Evolutionary conservation across 2,329 filamentous ascomycete species (phyloP).

Genomic region (Pseudogymnoascus sp.): DNA sequence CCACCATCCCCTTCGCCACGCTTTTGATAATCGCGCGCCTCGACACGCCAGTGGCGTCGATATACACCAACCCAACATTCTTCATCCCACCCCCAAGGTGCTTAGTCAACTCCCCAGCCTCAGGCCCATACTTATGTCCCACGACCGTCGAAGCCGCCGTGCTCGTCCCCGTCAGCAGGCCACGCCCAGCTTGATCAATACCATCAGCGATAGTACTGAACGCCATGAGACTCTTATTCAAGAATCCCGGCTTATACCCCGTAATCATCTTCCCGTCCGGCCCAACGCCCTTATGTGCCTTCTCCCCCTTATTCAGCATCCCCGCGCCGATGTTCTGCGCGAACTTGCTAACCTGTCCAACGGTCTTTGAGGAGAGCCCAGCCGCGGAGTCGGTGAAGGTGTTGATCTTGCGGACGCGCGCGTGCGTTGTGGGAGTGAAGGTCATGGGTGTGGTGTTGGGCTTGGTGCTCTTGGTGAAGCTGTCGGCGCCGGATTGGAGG

Average conservation of each 20-base stretch:
- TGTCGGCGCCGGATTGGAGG: slow-evolving; percentile 68
- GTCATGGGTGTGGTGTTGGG: slow-evolving; percentile 73
- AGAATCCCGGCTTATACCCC: slow-evolving; percentile 75
- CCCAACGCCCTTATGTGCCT: slow-evolving; percentile 53
- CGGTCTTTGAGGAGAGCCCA: slow-evolving; percentile 72
- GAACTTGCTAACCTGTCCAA: slow-evolving; percentile 71
- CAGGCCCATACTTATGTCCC: slow-evolving; percentile 76
- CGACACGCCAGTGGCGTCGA: slow-evolving; percentile 89
- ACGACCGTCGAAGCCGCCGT: slow-evolving; percentile 78
- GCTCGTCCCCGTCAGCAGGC: slow-evolving; percentile 64
- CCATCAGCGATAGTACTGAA: slow-evolving; percentile 93
- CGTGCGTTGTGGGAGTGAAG: slow-evolving; percentile 77
- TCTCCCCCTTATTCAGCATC: slow-evolving; percentile 53
- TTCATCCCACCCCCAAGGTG: slow-evolving; percentile 79
- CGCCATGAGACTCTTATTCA: slow-evolving; percentile 95
- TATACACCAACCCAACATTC: slow-evolving; percentile 95
- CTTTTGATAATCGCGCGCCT: slow-evolving; percentile 84
- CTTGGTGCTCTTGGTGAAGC: slow-evolving; percentile 70
- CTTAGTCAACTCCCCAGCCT: slow-evolving; percentile 70
- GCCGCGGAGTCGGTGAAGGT: slow-evolving; percentile 75
- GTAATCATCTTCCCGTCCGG: slow-evolving; percentile 54
- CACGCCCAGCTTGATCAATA: slow-evolving; percentile 77
- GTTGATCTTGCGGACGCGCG: slow-evolving; percentile 79
- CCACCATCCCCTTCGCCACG: slow-evolving; percentile 93
- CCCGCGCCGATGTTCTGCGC: slow-evolving; percentile 85